phyloP scores from a whole-genome alignment of 1,284 basidiomycete species.

The Dichomitus squalens region DNA sequence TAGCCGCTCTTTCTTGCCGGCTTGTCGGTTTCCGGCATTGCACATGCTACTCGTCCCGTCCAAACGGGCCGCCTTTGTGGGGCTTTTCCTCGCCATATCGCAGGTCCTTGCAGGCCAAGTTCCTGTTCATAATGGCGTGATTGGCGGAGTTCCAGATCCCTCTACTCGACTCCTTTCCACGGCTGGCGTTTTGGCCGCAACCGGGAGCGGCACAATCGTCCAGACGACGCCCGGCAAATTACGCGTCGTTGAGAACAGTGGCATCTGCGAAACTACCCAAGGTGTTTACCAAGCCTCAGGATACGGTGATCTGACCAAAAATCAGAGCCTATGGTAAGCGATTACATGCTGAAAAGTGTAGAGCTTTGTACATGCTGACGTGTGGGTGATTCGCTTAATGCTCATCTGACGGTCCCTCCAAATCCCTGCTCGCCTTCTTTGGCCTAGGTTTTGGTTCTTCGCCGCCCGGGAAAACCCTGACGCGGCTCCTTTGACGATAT shows the following conservation, averaged over 20 bases:
- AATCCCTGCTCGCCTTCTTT: neutral
- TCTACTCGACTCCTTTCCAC: slow-evolving; percentile 8
- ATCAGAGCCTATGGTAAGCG: slow-evolving; percentile 57
- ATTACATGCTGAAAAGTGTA: too few species aligned
- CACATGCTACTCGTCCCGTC: slow-evolving; percentile 4
- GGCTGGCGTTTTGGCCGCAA: slow-evolving; percentile 14
- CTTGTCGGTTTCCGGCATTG: neutral
- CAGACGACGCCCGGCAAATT: slow-evolving; percentile 46
- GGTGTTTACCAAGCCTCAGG: slow-evolving; percentile 62
- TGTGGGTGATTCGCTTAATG: neutral
- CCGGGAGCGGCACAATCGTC: slow-evolving; percentile 1
- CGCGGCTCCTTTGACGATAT: slow-evolving; percentile 59
- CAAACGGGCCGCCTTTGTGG: slow-evolving; percentile 3
- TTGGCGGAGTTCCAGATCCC: slow-evolving; percentile 42
- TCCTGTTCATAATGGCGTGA: slow-evolving; percentile 45
- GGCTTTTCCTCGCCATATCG: slow-evolving; percentile 11
- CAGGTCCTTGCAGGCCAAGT: slow-evolving; percentile 38
- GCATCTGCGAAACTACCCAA: slow-evolving; percentile 58
- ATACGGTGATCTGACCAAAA: slow-evolving; percentile 56
- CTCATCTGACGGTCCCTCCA: neutral
- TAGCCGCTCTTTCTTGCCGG: neutral
- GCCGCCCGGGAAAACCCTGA: slow-evolving; percentile 58
- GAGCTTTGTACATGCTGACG: neutral
- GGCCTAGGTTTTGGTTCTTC: slow-evolving; percentile 74
- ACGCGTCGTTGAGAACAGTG: slow-evolving; percentile 55